Conservation (phyloP, 1,284 basidiomycete species). For the Boletus subluridellus region DNA sequence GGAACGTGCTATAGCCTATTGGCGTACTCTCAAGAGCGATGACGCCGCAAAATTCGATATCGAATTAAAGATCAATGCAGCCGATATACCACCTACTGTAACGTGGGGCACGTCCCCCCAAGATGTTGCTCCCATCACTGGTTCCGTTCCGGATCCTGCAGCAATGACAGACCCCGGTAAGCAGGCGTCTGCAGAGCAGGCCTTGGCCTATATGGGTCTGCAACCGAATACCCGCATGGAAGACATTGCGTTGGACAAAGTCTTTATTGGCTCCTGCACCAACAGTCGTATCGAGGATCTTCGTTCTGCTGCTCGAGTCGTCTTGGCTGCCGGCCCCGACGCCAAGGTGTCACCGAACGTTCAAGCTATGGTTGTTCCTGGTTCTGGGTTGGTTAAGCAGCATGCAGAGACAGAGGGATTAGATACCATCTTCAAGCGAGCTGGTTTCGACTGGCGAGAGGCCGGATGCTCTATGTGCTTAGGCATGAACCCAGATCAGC, state of each 20-base stretch:
- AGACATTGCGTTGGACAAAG: conserved; percentile 85
- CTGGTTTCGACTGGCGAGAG: conserved; percentile 97
- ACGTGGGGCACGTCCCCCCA: conserved; percentile 98
- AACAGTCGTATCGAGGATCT: conserved; percentile 96
- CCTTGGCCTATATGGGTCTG: conserved; percentile 91
- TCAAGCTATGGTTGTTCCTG: conserved; percentile 93
- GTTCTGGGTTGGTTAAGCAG: conserved; percentile 91
- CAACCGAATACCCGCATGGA: conserved; percentile 80
- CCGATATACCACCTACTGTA: conserved; percentile 90
- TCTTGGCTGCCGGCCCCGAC: conserved; percentile 71
- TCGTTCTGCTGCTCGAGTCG: conserved; percentile 71
- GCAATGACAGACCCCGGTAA: conserved; percentile 64
- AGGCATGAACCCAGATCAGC: conserved; percentile 96
- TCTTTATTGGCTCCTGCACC: conserved; percentile 96
- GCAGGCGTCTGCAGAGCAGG: conserved; percentile 73
- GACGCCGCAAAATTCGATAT: conserved; percentile 88
- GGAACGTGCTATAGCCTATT: conserved; percentile 87
- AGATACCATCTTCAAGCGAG: conserved; percentile 87
- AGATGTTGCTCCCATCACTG: conserved; percentile 87
- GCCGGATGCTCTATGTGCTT: conserved; percentile 98
- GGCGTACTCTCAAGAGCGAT: conserved; percentile 84
- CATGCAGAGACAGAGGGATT: conserved; percentile 94
- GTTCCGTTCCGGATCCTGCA: conserved; percentile 78
- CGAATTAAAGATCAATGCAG: conserved; percentile 81
- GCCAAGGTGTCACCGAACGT: conserved; percentile 80